Percentiles rank a stretch among this genome's conserved stretches.
phyloP scores from a whole-genome alignment of 805 yeast genomes.

The Torulaspora delbrueckii region DNA sequence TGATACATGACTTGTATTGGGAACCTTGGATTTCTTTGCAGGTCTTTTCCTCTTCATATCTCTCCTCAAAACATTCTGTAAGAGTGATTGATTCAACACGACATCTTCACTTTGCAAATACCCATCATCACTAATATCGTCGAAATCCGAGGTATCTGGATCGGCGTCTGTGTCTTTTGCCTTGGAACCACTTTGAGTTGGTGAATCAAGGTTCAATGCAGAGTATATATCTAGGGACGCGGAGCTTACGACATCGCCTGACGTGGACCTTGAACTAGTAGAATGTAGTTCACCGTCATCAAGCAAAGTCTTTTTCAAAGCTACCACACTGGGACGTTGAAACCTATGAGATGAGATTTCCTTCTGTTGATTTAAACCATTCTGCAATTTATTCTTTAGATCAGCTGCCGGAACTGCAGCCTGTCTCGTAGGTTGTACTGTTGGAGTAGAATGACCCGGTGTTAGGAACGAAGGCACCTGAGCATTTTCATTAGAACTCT shows the following conservation, averaged over 20 bases:
- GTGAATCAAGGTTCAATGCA: constrained; percentile 2
- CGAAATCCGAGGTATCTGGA: constrained; percentile 9
- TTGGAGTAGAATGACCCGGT: constrained; percentile 24
- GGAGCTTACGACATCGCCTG: constrained; percentile 4
- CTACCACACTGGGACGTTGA: constrained; percentile 18
- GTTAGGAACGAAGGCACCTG: constrained; percentile 14
- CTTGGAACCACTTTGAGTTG: neutral
- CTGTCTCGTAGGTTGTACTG: constrained; percentile 22
- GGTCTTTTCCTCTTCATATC: constrained; percentile 26
- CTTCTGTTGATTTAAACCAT: neutral
- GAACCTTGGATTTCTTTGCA: constrained; percentile 2
- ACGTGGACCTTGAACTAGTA: constrained; percentile 4
- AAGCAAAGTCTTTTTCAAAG: constrained; percentile 21
- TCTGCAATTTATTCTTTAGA: neutral
- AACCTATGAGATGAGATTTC: neutral
- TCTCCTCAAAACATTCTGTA: constrained; percentile 20
- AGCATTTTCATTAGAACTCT: constrained; percentile 7
- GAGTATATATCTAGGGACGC: constrained; percentile 7
- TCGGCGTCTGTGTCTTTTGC: constrained; percentile 3
- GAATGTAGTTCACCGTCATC: constrained; percentile 12
- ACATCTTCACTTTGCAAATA: constrained; percentile 22
- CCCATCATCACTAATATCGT: constrained; percentile 15
- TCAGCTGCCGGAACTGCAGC: constrained; percentile 17
- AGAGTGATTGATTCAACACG: constrained; percentile 19
- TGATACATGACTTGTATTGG: constrained; percentile 3